A percentile compares a stretch with the other conserved stretches of the same genome.
These are phyloP conservation scores for Triangularia verruculosa DNA, from an alignment of 2,329 filamentous ascomycete genomes.

Conservation along the genomic window DNA sequence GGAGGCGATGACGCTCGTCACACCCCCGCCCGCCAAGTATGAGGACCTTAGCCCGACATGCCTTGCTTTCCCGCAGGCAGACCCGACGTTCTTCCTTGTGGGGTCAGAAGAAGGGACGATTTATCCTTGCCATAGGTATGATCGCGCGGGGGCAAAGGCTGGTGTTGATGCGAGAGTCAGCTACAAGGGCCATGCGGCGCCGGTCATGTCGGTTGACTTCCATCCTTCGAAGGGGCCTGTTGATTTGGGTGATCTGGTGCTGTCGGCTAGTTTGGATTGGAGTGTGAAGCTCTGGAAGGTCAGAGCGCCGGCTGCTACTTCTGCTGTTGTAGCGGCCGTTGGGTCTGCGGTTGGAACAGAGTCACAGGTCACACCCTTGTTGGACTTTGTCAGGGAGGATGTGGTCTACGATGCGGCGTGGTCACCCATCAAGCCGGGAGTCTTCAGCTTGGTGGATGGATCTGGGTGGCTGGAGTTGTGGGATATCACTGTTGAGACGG, in stretches of 20 bases:
- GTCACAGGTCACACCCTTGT: slow-evolving; percentile 64
- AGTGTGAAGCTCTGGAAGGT: slow-evolving; percentile 97
- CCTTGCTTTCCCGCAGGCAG: slow-evolving; percentile 89
- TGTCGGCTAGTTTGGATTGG: slow-evolving; percentile 94
- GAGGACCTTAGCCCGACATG: slow-evolving; percentile 94
- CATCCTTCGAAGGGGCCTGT: slow-evolving; percentile 89
- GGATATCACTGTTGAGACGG: slow-evolving; percentile 89
- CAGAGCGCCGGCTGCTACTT: slow-evolving; percentile 71
- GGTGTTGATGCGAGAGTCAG: slow-evolving; percentile 86
- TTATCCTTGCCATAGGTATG: slow-evolving; percentile 94
- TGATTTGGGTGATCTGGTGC: slow-evolving; percentile 88
- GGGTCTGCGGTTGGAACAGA: slow-evolving; percentile 39
- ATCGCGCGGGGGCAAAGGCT: slow-evolving; percentile 93
- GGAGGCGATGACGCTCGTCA: slow-evolving; percentile 84
- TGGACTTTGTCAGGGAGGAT: slow-evolving; percentile 92
- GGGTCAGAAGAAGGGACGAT: slow-evolving; percentile 96
- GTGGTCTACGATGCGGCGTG: slow-evolving; percentile 95
- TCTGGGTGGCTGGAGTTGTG: slow-evolving; percentile 90
- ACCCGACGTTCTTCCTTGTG: slow-evolving; percentile 96
- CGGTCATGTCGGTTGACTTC: slow-evolving; percentile 94
- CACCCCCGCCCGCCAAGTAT: slow-evolving; percentile 81
- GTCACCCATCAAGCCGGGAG: slow-evolving; percentile 90
- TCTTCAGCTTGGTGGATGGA: slow-evolving; percentile 93
- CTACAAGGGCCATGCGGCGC: slow-evolving; percentile 87
- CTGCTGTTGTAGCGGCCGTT: slow-evolving; percentile 50